phyloP scores from a whole-genome alignment of 192 early-diverging fungal genomes.

The Backusella morwellensis region DNA sequence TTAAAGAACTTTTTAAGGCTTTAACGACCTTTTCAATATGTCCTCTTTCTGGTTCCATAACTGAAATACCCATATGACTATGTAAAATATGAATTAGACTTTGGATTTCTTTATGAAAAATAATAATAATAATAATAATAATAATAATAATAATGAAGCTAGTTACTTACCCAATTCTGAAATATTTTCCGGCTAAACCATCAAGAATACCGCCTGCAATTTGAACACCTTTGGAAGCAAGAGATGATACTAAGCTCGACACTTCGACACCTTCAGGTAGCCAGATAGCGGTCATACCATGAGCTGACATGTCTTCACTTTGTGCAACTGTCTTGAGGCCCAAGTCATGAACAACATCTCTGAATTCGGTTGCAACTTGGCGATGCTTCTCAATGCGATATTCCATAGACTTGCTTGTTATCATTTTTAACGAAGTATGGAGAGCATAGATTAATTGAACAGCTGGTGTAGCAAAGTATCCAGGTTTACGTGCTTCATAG shows the following conservation, averaged over 20 bases:
- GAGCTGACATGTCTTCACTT: slow-evolving; percentile 56
- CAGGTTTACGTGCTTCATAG: slow-evolving; percentile 89
- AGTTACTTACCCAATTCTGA: slow-evolving; percentile 72
- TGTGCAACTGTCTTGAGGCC: slow-evolving; percentile 77
- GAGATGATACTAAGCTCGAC: slow-evolving; percentile 72
- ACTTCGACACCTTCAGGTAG: slow-evolving; percentile 80
- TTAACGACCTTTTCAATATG: slow-evolving; percentile 66
- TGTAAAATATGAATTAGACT: background rate
- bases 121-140: too few relatives aligned
- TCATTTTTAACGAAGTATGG: slow-evolving; percentile 76
- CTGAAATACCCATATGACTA: slow-evolving; percentile 82
- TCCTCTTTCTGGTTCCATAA: slow-evolving; percentile 61
- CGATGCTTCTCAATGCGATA: slow-evolving; percentile 75
- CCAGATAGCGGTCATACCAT: slow-evolving; percentile 85
- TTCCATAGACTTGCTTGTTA: slow-evolving; percentile 72
- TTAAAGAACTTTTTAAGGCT: slow-evolving; percentile 58
- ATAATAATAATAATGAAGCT: background rate
- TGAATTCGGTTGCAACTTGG: slow-evolving; percentile 71
- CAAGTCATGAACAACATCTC: slow-evolving; percentile 62
- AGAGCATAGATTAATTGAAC: slow-evolving; percentile 93
- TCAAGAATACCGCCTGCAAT: slow-evolving; percentile 91
- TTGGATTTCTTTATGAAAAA: background rate
- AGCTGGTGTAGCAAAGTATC: slow-evolving; percentile 97
- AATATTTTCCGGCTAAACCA: slow-evolving; percentile 83
- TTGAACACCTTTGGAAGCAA: slow-evolving; percentile 80